A percentile compares a stretch with the other conserved stretches of the same genome.
Conservation (phyloP, 495 filamentous ascomycete species). For the Hypoxylon lienhwacheense region DNA sequence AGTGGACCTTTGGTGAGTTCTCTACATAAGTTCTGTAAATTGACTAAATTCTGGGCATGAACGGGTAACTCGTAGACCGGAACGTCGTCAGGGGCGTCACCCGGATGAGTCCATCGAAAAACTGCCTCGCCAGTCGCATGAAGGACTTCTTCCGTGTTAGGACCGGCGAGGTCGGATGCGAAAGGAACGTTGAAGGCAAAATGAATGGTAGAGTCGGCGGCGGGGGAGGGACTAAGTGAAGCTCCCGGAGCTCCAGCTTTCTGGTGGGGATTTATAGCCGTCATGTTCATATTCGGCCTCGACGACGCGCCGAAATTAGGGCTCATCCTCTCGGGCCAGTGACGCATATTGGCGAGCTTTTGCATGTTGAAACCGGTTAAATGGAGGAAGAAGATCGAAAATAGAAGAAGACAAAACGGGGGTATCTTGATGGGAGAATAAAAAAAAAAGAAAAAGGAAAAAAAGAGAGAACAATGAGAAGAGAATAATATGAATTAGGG, state of each 20-base stretch:
- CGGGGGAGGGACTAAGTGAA: conserved; percentile 64
- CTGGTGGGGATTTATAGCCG: conserved; percentile 65
- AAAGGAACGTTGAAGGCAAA: conserved; percentile 95
- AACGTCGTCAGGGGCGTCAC: conserved; percentile 77
- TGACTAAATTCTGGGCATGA: conserved; percentile 79
- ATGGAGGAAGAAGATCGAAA: conserved; percentile 31
- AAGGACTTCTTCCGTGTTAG: conserved; percentile 86
- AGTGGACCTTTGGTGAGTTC: conserved; percentile 69
- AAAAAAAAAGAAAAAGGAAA: conserved; percentile 27
- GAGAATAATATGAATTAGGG: neutral
- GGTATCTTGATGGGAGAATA: conserved; percentile 22
- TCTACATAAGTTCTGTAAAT: conserved; percentile 73
- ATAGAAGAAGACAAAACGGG: conserved; percentile 29
- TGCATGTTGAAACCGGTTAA: conserved; percentile 65
- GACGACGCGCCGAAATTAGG: conserved; percentile 76
- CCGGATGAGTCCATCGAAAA: conserved; percentile 87
- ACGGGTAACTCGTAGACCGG: conserved; percentile 85
- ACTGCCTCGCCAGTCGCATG: conserved; percentile 82
- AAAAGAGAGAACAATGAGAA: conserved; percentile 25
- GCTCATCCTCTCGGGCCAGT: conserved; percentile 91
- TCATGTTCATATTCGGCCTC: conserved; percentile 72
- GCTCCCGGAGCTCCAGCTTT: conserved; percentile 64
- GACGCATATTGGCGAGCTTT: conserved; percentile 83
- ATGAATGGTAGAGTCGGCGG: conserved; percentile 67
- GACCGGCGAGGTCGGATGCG: conserved; percentile 84